Base-by-base conservation (phyloP, 2,329 filamentous ascomycete genomes). In the Sphaerulina populicola region DNA sequence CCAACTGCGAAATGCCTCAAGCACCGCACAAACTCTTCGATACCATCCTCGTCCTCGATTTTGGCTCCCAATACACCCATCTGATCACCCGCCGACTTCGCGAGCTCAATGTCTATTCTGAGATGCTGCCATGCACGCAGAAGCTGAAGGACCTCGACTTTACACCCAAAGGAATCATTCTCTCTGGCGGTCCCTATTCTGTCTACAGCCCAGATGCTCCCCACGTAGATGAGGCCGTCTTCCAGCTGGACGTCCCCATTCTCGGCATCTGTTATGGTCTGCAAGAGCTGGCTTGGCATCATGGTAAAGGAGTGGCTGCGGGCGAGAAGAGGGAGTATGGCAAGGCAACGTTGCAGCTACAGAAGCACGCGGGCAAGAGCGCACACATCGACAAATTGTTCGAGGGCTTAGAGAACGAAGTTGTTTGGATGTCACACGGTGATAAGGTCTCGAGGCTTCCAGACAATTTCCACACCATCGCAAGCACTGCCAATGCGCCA, bases 101-200 rank as follows among this genome's bases (percentile, higher is more conserved):
- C 60, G 81, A 85, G 61, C 78, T 94, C 70, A 85, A 84, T 72
- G 79, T 94, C 68, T 95, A 86, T 74, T 82, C 82, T 55, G 89
- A 95, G 73, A 85, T 94, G 83, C 80, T 94, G 39, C 86, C 86
- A 18, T 94, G 89, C 71, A 94, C 85, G 41, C 82, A 85, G 63
- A 91, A 91, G 74, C 71, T 94, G 18, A 73, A 79, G 6, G 86
- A 93, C 50, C 77, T 95, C 31, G 67, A 75, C 42, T 94, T 79
- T 75, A 88, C 82, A 66, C 91, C 91, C 15, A 86, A 85, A 66
- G 91, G 90, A 60, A 82, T 97, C 57, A 85, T 94, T 51, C 73
- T 90, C 8, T 85, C 81, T 7, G 85, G 85, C 56, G 82, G 84
- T 37, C 80, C 80, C 11, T 83, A 80, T 68, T 90, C 85, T 2